A percentile compares a stretch with the other conserved stretches of the same genome.
These are phyloP conservation scores for Xylaria hypoxylon DNA, from an alignment of 2,329 filamentous ascomycete genomes.

Conservation along the genomic window DNA sequence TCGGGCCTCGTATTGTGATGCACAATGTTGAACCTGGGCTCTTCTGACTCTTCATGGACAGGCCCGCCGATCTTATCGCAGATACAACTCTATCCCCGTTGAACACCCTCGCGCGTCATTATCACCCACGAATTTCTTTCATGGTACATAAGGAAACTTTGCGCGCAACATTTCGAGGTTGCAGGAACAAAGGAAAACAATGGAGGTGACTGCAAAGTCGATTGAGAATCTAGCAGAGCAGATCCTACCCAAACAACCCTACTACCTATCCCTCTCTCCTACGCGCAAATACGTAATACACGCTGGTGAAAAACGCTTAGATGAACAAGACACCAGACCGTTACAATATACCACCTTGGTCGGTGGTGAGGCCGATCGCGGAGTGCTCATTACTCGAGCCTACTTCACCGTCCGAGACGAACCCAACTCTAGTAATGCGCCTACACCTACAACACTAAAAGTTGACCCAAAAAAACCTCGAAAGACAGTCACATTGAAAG, in stretches of 20 bases:
- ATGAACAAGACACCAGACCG: conserved; percentile 62
- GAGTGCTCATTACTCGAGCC: conserved; percentile 66
- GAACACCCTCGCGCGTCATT: conserved; percentile 17
- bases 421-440: conserved; percentile 54
- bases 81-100: conserved; percentile 8
- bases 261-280: conserved; percentile 64
- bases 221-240: conserved; percentile 65
- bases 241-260: conserved; percentile 62
- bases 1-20: conserved; percentile 22
- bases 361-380: conserved; percentile 66
- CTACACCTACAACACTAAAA: conserved; percentile 41
- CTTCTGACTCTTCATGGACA: conserved; percentile 30
- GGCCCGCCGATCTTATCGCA: conserved; percentile 29
- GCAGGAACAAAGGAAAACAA: conserved; percentile 54
- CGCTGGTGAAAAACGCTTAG: conserved; percentile 54
- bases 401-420: conserved; percentile 68
- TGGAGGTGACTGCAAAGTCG: conserved; percentile 70
- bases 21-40: conserved; percentile 28
- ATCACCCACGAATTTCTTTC: conserved; percentile 41
- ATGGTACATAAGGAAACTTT: conserved; percentile 45
- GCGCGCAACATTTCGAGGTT: conserved; percentile 51
- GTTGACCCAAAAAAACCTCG: conserved; percentile 58
- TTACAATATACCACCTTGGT: conserved; percentile 70
- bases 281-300: conserved; percentile 61
- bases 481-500: conserved; percentile 67